Conservation (phyloP, 139 green algal genomes). For the Chlamydomonas sphaeroides region DNA sequence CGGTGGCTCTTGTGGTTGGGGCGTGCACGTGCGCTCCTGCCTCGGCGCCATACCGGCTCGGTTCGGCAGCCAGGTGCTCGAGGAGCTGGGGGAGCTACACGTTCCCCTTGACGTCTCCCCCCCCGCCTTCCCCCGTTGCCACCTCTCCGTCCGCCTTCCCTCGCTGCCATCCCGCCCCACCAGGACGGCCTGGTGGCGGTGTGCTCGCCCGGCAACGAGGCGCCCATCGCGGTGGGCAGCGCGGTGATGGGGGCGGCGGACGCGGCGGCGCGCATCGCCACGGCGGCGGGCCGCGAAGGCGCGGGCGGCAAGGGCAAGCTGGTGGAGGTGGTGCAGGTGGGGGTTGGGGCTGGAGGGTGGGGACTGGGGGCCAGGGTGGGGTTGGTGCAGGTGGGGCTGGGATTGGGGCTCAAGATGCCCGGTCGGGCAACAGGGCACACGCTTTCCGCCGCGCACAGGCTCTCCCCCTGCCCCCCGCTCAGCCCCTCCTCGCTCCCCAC, state of each 20-base stretch:
- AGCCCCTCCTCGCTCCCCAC: background rate
- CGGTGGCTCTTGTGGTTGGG: no score
- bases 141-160: no score
- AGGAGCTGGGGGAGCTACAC: no score
- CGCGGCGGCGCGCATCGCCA: background rate
- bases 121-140: slow-evolving; percentile 25
- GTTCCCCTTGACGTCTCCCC: no score
- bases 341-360: background rate
- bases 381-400: background rate
- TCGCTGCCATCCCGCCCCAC: no score
- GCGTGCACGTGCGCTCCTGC: no score
- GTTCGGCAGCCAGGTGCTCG: no score
- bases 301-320: slow-evolving; percentile 57
- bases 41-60: no score
- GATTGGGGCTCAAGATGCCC: no score
- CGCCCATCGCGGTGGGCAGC: slow-evolving; percentile 62
- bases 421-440: no score
- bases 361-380: background rate
- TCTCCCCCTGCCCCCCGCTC: no score
- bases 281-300: background rate
- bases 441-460: no score
- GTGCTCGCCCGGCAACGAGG: slow-evolving; percentile 66
- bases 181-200: slow-evolving; percentile 54
- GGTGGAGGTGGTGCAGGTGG: slow-evolving; percentile 61
- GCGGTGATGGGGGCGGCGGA: slow-evolving; percentile 55